Base-by-base conservation (phyloP, 2,329 filamentous ascomycete species). In the Calonectria naviculata region DNA sequence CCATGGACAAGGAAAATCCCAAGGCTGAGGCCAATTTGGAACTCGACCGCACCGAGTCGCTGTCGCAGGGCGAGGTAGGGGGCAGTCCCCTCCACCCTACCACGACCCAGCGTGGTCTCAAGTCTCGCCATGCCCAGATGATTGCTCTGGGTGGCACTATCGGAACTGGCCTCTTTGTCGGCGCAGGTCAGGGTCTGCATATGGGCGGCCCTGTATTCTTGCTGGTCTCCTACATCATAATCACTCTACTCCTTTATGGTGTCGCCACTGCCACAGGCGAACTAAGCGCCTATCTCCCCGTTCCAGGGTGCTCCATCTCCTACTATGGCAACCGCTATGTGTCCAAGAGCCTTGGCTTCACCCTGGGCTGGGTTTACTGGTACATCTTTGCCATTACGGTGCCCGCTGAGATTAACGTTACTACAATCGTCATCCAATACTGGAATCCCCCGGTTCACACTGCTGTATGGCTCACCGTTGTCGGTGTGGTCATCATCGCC, bases 351-450 rank as follows among this genome's bases (percentile, higher is more conserved):
- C 26, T 86, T 36, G 86, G 62, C 4, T 89, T 87, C 64, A 85
- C 86, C 1, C 77, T 89, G 24, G 85, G 86, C 13, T 88, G 86
- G 86, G 87, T 87, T 61, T 88, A 88, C 74, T 88, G 85, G 85
- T 87, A 86, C 72, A 81, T 86, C 65, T 84, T 86, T n/a, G 84
- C 85, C 38, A 87, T 88, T 63, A 85, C 84, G 3, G 85, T 87
- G n/a, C 84, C 85, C 3, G 83, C 86, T 71, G 86, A 88, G 68
- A 82, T 87, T 24, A 87, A 84, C 4, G 85, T 81, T 7, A 84
- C 84, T 26, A 84, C 83, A n/a, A 80, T 87, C 17, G 82, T 88
- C 65, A 82, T 88, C 12, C 83, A 86, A 71, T 88, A 85, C 78
- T 87, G 84, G 85, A 73, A 76, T 28, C 75, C 78, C 31, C 54